Evolutionary conservation across 306 rosid species (phyloP).

Genomic region (Ammopiptanthus mongolicus): DNA sequence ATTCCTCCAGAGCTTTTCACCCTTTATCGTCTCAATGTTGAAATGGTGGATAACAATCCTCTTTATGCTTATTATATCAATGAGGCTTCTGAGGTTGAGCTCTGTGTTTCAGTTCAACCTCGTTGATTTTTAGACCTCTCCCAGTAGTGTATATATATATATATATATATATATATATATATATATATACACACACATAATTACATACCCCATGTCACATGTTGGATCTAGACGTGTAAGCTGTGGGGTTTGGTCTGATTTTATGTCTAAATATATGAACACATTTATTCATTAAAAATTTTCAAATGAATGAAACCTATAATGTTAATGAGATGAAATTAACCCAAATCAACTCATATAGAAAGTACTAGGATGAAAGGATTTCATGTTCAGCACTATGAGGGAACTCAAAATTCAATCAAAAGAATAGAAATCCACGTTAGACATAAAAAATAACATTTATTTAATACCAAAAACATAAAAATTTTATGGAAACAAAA

Average conservation of each 20-base stretch:
- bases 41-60: slow-evolving; percentile 12
- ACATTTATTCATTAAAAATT: background rate
- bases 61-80: slow-evolving; percentile 32
- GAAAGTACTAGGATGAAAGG: background rate
- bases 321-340: background rate
- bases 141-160: too few species aligned
- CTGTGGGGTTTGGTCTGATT: background rate
- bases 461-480: background rate
- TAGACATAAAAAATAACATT: background rate
- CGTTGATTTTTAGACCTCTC: background rate
- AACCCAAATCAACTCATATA: background rate
- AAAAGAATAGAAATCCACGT: slow-evolving; percentile 10
- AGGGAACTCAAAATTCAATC: background rate
- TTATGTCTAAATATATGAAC: background rate
- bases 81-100: slow-evolving; percentile 15
- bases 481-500: background rate
- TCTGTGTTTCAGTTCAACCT: background rate
- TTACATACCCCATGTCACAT: background rate
- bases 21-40: background rate
- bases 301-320: background rate
- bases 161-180: too few species aligned
- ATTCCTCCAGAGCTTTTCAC: background rate
- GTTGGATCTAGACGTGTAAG: background rate
- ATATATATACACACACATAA: too few species aligned
- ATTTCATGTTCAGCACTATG: background rate